A percentile compares a stretch with the other conserved stretches of the same genome.
phyloP scores from a whole-genome alignment of 2,329 filamentous ascomycete genomes.

The Fusarium globosum region DNA sequence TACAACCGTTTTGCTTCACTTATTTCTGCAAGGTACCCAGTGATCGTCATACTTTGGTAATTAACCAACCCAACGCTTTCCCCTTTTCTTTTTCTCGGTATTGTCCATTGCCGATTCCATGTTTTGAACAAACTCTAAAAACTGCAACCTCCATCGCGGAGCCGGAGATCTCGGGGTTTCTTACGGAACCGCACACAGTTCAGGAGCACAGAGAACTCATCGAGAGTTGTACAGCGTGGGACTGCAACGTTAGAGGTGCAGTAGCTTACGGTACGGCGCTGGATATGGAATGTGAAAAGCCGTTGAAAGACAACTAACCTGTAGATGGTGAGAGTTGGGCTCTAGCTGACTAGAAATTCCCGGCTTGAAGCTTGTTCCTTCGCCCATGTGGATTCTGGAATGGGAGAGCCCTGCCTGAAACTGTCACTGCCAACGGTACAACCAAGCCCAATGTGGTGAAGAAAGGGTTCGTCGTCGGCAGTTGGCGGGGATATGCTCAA shows the following conservation, averaged over 20 bases:
- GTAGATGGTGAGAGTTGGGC: not conserved
- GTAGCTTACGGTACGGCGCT: not conserved
- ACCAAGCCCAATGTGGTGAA: conserved; percentile 21
- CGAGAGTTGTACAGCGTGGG: conserved; percentile 14
- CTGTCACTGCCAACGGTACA: conserved; percentile 22
- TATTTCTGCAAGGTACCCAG: not conserved
- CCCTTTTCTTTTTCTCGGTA: not conserved
- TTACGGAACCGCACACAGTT: conserved; percentile 13
- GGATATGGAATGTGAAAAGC: conserved; percentile 7
- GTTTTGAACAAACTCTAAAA: conserved; percentile 27
- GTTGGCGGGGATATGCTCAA: conserved; percentile 7
- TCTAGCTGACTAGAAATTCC: not conserved
- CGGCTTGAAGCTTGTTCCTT: conserved; percentile 18
- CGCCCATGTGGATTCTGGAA: not conserved
- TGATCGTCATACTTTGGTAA: not conserved
- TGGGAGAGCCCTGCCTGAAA: conserved; percentile 6
- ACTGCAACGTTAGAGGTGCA: conserved; percentile 20
- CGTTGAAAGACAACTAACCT: not conserved
- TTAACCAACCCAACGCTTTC: not conserved
- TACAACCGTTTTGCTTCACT: not conserved
- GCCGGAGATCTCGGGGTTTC: conserved; percentile 5
- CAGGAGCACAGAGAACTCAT: conserved; percentile 12
- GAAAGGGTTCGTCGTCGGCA: conserved; percentile 18
- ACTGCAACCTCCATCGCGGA: conserved; percentile 6
- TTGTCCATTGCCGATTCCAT: conserved; percentile 5